These are phyloP conservation scores for Tubosaeta sp. DNA, from an alignment of 768 basidiomycete genomes.

Conservation along the genomic window DNA sequence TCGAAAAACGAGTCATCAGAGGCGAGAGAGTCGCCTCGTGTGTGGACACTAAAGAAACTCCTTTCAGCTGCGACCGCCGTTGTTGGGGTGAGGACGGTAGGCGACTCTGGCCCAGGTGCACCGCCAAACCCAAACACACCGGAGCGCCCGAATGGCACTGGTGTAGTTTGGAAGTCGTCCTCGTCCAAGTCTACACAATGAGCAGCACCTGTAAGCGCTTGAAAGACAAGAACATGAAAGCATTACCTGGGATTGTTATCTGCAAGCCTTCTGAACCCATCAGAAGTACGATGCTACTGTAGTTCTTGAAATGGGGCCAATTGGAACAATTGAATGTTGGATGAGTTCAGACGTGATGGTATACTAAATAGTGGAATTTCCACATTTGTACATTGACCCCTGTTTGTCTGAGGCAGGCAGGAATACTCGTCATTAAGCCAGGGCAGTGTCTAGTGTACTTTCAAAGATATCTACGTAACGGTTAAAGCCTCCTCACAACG, in stretches of 20 bases:
- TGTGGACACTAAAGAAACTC: conserved; percentile 57
- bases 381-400: conserved; percentile 13
- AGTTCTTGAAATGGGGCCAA: not conserved
- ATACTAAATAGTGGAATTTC: not conserved
- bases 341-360: not conserved
- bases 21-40: conserved; percentile 71
- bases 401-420: not conserved
- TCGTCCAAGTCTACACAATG: conserved; percentile 71
- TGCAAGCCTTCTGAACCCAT: conserved; percentile 41
- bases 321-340: conserved; percentile 1
- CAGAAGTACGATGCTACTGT: conserved; percentile 2
- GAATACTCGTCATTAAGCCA: not conserved
- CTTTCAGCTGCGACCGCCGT: conserved; percentile 42
- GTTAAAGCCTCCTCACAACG: conserved; percentile 13
- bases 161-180: conserved; percentile 58
- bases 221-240: not conserved
- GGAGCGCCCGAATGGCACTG: conserved; percentile 67
- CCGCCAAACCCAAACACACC: conserved; percentile 45
- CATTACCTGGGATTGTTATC: conserved; percentile 45
- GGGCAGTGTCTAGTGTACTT: no score
- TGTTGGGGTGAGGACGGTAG: conserved; percentile 51
- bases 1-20: conserved; percentile 75
- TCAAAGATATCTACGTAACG: not conserved
- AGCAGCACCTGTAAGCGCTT: not conserved
- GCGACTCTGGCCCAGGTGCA: conserved; percentile 61